These are phyloP conservation scores for Penicillium janthinellum DNA, from an alignment of 2,329 filamentous ascomycete genomes.

Conservation along the genomic window DNA sequence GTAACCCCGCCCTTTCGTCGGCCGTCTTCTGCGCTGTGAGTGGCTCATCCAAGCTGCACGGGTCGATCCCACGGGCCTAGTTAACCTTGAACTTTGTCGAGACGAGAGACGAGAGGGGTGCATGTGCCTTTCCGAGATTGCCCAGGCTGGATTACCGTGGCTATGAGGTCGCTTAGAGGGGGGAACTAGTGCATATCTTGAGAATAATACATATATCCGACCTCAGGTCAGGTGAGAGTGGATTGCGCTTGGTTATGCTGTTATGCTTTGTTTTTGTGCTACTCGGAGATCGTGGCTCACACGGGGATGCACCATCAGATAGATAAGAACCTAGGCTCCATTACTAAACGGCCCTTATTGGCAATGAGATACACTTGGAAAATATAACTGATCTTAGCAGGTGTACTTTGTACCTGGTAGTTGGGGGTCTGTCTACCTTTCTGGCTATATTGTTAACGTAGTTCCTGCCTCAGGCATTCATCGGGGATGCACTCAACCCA, in stretches of 20 bases:
- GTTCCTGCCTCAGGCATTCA: neutral
- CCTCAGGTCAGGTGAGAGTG: neutral
- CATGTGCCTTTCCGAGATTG: constrained; percentile 9
- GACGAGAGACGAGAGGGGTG: neutral
- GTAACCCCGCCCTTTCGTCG: constrained; percentile 2
- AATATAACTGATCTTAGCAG: no score
- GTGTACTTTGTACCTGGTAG: no score
- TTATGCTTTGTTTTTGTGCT: neutral
- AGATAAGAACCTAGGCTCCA: no score
- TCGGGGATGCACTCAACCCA: neutral
- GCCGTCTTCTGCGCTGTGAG: constrained; percentile 2
- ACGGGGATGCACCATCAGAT: no score
- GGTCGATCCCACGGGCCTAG: constrained; percentile 7
- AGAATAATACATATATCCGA: no score
- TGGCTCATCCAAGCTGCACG: neutral
- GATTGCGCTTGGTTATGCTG: neutral
- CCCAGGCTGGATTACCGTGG: neutral
- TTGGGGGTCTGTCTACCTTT: no score
- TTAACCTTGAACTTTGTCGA: no score
- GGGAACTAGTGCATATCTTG: no score
- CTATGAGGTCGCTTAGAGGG: neutral
- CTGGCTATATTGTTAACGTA: no score
- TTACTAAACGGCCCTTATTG: no score
- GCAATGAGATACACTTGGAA: no score
- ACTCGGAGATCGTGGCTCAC: no score